Conservation (phyloP, 179 eudicot genomes). For the Camellia oleifera region DNA sequence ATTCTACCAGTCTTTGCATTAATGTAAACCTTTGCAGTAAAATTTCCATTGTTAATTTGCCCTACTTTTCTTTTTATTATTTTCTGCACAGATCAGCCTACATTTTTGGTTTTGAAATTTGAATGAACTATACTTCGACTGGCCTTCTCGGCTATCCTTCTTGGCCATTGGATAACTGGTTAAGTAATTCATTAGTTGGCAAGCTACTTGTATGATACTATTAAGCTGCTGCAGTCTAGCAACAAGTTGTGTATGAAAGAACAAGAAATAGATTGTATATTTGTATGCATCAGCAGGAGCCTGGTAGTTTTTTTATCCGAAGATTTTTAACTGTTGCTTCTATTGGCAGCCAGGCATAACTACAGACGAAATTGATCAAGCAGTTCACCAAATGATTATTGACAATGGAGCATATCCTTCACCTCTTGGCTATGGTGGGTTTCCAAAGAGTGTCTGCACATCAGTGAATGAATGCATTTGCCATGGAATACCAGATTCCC, state of each 20-base stretch:
- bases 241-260: neutral
- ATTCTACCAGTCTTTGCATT: neutral
- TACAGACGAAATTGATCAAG: conserved; percentile 96
- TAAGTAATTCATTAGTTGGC: neutral
- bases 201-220: neutral
- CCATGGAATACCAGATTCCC: conserved; percentile 99
- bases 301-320: neutral
- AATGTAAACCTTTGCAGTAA: neutral
- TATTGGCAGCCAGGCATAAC: conserved; percentile 88
- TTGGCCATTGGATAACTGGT: too few species aligned
- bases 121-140: neutral
- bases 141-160: neutral
- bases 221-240: conserved; percentile 2
- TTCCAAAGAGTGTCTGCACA: conserved; percentile 99
- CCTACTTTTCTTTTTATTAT: neutral
- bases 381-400: conserved; percentile 95
- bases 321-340: conserved; percentile 15
- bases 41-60: neutral
- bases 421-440: conserved; percentile 96
- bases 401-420: conserved; percentile 98
- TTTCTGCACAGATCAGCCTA: neutral
- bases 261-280: neutral
- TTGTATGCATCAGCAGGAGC: neutral
- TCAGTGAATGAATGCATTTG: conserved; percentile 97
- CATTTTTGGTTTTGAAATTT: neutral